phyloP scores from a whole-genome alignment of 805 yeast genomes.

The Nakazawaea holstii region DNA sequence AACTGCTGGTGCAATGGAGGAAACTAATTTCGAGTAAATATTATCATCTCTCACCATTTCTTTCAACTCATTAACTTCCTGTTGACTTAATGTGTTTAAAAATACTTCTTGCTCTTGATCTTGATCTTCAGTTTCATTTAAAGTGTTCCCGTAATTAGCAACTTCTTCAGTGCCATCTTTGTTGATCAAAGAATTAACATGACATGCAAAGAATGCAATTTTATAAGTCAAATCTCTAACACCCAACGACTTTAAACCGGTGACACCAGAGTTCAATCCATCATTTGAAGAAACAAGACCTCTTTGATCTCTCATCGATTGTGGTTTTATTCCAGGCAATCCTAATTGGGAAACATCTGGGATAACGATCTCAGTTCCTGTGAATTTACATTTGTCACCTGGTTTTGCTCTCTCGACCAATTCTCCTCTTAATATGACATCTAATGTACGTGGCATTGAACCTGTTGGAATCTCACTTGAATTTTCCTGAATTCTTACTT shows the following conservation, averaged over 20 bases:
- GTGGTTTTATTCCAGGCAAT: slow-evolving; percentile 90
- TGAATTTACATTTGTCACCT: slow-evolving; percentile 90
- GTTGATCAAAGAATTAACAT: slow-evolving; percentile 62
- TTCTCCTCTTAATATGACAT: slow-evolving; percentile 89
- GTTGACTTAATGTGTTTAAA: slow-evolving; percentile 68
- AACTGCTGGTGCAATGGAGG: slow-evolving; percentile 92
- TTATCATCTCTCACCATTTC: slow-evolving; percentile 88
- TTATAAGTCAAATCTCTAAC: slow-evolving; percentile 91
- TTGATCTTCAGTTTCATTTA: slow-evolving; percentile 31
- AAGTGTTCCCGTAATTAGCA: slow-evolving; percentile 23
- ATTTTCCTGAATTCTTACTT: slow-evolving; percentile 90
- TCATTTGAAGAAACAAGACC: slow-evolving; percentile 50
- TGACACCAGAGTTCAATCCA: slow-evolving; percentile 76
- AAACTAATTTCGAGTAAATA: slow-evolving; percentile 76
- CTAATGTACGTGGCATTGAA: slow-evolving; percentile 96
- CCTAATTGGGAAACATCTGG: slow-evolving; percentile 95
- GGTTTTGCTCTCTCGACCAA: slow-evolving; percentile 95
- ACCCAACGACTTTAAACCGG: slow-evolving; percentile 88
- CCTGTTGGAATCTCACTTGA: slow-evolving; percentile 97
- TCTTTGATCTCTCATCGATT: slow-evolving; percentile 62
- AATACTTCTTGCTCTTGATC: slow-evolving; percentile 78
- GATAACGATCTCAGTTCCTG: slow-evolving; percentile 90
- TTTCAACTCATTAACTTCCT: slow-evolving; percentile 79
- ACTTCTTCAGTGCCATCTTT: slow-evolving; percentile 22
- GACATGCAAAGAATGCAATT: slow-evolving; percentile 87